Percentiles rank a stretch among this genome's conserved stretches.
These are phyloP conservation scores for Buddleja alternifolia DNA, from an alignment of 257 asterid genomes.

Conservation along the genomic window DNA sequence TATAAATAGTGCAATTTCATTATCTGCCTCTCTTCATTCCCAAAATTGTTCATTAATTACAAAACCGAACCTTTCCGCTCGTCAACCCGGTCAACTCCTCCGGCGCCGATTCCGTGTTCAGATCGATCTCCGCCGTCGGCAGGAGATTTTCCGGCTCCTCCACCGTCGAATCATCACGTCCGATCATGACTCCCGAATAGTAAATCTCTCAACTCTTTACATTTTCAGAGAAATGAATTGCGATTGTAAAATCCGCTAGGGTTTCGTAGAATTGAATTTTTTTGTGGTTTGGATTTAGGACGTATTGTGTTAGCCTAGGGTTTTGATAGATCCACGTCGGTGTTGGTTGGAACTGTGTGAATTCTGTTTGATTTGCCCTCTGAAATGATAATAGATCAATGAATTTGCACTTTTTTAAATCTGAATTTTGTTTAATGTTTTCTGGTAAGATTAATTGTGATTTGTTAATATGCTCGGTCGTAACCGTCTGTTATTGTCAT, in stretches of 20 bases:
- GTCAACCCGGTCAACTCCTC: slow-evolving; percentile 28
- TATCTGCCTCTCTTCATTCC: neutral
- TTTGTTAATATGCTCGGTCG: neutral
- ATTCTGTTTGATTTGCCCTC: neutral
- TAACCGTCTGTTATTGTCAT: neutral
- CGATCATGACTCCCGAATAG: slow-evolving; percentile 50
- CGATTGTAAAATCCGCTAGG: neutral
- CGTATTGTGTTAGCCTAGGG: neutral
- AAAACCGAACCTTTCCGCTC: neutral
- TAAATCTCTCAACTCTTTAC: slow-evolving; percentile 25
- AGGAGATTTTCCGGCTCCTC: slow-evolving; percentile 29
- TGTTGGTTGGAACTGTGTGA: slow-evolving; percentile 18
- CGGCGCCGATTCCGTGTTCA: slow-evolving; percentile 21
- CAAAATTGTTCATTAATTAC: neutral
- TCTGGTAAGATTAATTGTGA: neutral
- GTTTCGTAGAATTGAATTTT: neutral
- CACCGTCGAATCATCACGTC: slow-evolving; percentile 14
- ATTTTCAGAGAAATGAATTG: neutral
- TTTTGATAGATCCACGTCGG: slow-evolving; percentile 25
- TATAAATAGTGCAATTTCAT: no score
- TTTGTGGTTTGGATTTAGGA: no score
- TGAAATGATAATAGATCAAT: slow-evolving; percentile 26
- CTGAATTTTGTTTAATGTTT: no score
- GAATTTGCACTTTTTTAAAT: slow-evolving; percentile 1
- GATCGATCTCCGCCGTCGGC: slow-evolving; percentile 30